Conservation (phyloP, 768 basidiomycete species). For the Phlegmacium glaucopus region DNA sequence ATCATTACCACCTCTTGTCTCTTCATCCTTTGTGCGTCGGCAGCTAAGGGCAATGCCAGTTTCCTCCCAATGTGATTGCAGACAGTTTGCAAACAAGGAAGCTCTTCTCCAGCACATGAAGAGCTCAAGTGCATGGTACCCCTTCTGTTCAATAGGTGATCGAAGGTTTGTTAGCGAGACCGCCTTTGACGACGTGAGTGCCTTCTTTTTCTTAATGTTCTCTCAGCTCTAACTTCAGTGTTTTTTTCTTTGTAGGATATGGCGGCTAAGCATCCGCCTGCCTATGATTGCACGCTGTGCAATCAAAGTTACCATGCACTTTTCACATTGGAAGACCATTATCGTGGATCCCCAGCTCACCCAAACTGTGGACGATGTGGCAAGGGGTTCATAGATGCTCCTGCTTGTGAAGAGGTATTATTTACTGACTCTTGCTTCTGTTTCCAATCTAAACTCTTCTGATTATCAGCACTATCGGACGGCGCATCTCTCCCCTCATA, state of each 20-base stretch:
- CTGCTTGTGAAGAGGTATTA: constrained; percentile 32
- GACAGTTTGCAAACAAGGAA: constrained; percentile 31
- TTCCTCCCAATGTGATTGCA: constrained; percentile 33
- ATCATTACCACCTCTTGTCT: not conserved
- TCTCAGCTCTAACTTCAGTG: not conserved
- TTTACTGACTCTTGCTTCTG: not conserved
- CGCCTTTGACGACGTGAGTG: constrained; percentile 35
- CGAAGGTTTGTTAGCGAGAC: constrained; percentile 31
- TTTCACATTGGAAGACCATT: constrained; percentile 42
- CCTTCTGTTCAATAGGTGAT: constrained; percentile 31
- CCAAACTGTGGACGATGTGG: constrained; percentile 45
- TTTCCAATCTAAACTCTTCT: not conserved
- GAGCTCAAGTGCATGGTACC: constrained; percentile 31
- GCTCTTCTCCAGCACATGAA: constrained; percentile 36
- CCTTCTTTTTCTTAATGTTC: not conserved
- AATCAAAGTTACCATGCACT: constrained; percentile 29
- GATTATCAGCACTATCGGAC: constrained; percentile 29
- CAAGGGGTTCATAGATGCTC: constrained; percentile 35
- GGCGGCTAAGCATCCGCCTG: constrained; percentile 40
- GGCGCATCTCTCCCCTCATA: too few species aligned
- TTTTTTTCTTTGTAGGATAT: constrained; percentile 34
- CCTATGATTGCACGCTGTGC: constrained; percentile 36
- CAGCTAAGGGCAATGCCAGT: constrained; percentile 27
- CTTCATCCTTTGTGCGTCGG: too few species aligned
- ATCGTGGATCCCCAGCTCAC: constrained; percentile 40